Evolutionary conservation across 805 yeast species (phyloP).

Genomic region (Monosporozyma servazzii): DNA sequence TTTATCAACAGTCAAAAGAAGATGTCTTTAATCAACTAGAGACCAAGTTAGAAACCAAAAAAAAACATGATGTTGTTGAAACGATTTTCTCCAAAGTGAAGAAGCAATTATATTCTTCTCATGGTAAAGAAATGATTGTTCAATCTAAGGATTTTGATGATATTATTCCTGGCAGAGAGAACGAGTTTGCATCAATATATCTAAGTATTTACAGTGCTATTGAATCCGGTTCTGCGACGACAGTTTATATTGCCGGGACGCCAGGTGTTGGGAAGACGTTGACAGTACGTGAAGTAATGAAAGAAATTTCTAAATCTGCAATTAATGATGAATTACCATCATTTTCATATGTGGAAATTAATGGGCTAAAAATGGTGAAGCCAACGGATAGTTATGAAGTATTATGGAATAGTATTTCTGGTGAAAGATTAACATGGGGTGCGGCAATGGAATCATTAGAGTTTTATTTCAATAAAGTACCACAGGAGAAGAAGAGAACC

Average conservation of each 20-base stretch:
- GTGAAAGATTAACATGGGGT: constrained; percentile 47
- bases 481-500: constrained; percentile 29
- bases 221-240: constrained; percentile 62
- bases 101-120: constrained; percentile 35
- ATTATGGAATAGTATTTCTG: constrained; percentile 69
- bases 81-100: constrained; percentile 29
- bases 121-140: constrained; percentile 34
- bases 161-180: constrained; percentile 76
- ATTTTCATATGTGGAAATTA: constrained; percentile 77
- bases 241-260: constrained; percentile 88
- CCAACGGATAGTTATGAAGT: constrained; percentile 77
- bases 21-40: constrained; percentile 20
- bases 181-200: constrained; percentile 66
- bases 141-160: constrained; percentile 32
- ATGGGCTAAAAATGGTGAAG: constrained; percentile 75
- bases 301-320: constrained; percentile 44
- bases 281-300: constrained; percentile 77
- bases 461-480: constrained; percentile 45
- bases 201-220: constrained; percentile 63
- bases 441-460: constrained; percentile 65
- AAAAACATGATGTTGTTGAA: constrained; percentile 29
- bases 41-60: constrained; percentile 31
- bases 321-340: constrained; percentile 33
- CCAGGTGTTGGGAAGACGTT: constrained; percentile 98
- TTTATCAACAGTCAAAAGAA: constrained; percentile 16